Evolutionary conservation across 2,329 filamentous ascomycete species (phyloP), one percentile per base, ranked within the genome.

Genomic region (Dryadomyces quercus-mongolicae): DNA sequence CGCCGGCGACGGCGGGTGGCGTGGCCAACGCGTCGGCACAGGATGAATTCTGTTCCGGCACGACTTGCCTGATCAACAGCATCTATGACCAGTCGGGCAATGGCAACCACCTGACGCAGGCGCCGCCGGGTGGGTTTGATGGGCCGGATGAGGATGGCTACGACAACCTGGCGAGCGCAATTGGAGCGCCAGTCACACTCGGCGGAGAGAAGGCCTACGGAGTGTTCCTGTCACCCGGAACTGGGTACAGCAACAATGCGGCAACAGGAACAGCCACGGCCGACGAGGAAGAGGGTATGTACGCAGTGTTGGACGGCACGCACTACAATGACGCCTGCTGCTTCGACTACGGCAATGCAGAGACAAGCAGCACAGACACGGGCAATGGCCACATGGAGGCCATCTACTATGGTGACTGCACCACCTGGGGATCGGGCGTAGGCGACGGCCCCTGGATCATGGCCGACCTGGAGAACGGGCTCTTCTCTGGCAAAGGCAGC

Each of bases 381-480:
- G 82, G 82, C 2, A 74, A 77, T 53, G 82, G 78, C 16, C 81
- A 84, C 61, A 86, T 86, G 82, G 82, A 86, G 62, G 78, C 82
- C 54, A 78, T 85, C 55, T 85, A 85, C 71, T 85, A 73, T 60
- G 82, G 82, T 1, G 67, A 70, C 63, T 74, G 62, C 63, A 79
- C 70, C 0, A 56, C 56, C 59, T 83, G 78, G 77, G 81, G 81
- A 18, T 66, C 64, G 8, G 82, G 82, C 9, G 54, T 76, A 4
- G 81, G 81, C 47, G 72, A 60, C 46, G 81, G 82, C 0, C 82
- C 82, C 0, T 85, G 82, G 82, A 63, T 85, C 60, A 84, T 85
- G 80, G 82, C 81, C 0, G 82, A 86, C 65, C 73, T 86, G 0
- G 82, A 86, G 63, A 84, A 85, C 57, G 78, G 79, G 3, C 67